Conservation (phyloP, 2,329 filamentous ascomycete genomes). For the Sporothrix euskadiensis region DNA sequence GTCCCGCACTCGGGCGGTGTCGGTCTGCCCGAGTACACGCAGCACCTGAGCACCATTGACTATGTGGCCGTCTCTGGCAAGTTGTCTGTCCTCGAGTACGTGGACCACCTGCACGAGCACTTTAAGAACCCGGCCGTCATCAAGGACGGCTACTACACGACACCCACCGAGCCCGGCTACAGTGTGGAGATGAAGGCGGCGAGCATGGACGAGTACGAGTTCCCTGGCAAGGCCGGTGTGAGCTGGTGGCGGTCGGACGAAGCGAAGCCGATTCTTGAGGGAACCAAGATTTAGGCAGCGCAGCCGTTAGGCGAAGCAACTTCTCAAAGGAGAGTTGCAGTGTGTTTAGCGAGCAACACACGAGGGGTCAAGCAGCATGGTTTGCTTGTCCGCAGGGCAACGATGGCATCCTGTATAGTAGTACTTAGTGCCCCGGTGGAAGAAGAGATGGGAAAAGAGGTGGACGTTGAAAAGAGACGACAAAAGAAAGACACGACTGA, state of each 20-base stretch:
- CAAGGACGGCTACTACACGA: conserved; percentile 83
- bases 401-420: conserved; percentile 40
- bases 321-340: not conserved
- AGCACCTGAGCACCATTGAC: conserved; percentile 89
- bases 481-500: conserved; percentile 12
- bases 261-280: conserved; percentile 72
- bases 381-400: conserved; percentile 39
- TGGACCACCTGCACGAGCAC: conserved; percentile 92
- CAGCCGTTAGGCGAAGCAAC: too few species aligned
- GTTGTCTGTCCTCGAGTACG: conserved; percentile 82
- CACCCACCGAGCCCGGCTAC: conserved; percentile 79
- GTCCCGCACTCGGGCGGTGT: conserved; percentile 90
- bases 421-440: not conserved
- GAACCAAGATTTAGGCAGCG: conserved; percentile 52
- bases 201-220: conserved; percentile 79
- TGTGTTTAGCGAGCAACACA: not conserved
- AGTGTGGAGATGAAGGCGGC: conserved; percentile 91
- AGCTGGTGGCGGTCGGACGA: conserved; percentile 86
- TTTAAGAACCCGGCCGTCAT: conserved; percentile 81
- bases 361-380: conserved; percentile 26
- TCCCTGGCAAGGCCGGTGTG: conserved; percentile 72
- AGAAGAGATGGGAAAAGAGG: not conserved
- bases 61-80: conserved; percentile 84
- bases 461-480: not conserved
- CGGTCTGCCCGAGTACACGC: conserved; percentile 88